These are phyloP conservation scores for Xanthoceras sorbifolium DNA, from an alignment of 345 rosid genomes.

Conservation along the genomic window DNA sequence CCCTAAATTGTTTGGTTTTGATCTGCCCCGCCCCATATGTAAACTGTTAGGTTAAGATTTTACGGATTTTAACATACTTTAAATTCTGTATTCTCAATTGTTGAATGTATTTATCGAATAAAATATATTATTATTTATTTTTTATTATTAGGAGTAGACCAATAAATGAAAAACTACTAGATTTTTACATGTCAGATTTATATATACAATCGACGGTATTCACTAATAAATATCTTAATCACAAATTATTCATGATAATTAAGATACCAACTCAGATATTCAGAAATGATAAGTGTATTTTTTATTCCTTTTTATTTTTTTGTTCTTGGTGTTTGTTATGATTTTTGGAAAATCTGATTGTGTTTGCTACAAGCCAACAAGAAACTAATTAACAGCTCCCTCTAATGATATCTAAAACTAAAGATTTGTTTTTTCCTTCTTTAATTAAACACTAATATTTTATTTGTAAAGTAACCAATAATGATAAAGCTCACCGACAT, in stretches of 20 bases:
- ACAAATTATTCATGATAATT: too few relatives aligned
- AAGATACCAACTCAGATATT: too few relatives aligned
- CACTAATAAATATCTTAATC: too few relatives aligned
- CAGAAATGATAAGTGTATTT: background rate
- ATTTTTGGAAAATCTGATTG: background rate
- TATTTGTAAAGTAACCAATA: background rate
- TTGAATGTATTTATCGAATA: background rate
- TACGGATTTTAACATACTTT: too few relatives aligned
- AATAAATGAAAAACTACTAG: too few relatives aligned
- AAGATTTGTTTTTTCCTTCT: background rate
- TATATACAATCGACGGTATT: too few relatives aligned
- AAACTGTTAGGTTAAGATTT: too few relatives aligned
- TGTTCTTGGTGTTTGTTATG: background rate
- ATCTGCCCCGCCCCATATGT: background rate
- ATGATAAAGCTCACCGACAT: background rate
- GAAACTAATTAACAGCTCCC: background rate
- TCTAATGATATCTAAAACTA: background rate
- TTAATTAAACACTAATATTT: background rate
- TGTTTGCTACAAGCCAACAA: background rate
- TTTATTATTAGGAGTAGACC: too few relatives aligned
- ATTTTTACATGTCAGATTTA: too few relatives aligned
- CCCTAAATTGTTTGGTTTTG: too few relatives aligned
- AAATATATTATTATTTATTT: too few relatives aligned
- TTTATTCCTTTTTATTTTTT: background rate
- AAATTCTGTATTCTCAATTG: background rate